Conservation (phyloP, 352 stramenopile species). For the Phytophthora litchii region DNA sequence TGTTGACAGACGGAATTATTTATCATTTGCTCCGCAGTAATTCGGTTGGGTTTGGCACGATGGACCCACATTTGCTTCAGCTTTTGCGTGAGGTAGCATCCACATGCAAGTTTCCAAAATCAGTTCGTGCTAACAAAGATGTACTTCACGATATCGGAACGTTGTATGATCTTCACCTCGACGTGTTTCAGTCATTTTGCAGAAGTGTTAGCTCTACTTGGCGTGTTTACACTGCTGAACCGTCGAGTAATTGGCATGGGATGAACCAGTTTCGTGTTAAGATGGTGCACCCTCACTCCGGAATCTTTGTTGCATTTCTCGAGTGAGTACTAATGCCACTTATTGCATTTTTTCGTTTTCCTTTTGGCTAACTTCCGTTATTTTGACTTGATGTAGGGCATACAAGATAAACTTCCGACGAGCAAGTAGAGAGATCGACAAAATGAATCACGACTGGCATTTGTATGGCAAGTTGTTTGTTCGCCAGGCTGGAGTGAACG, state of each 20-base stretch:
- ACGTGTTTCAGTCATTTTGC: constrained; percentile 75
- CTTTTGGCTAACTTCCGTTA: constrained; percentile 3
- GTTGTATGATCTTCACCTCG: constrained; percentile 68
- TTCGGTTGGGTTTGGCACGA: constrained; percentile 50
- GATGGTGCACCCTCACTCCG: constrained; percentile 60
- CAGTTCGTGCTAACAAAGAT: constrained; percentile 30
- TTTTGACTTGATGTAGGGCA: constrained; percentile 38
- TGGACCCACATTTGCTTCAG: constrained; percentile 53
- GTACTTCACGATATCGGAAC: constrained; percentile 23
- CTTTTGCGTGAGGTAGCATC: constrained; percentile 49
- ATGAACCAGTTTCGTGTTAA: constrained; percentile 52
- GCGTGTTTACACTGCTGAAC: constrained; percentile 26
- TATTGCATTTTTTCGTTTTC: background rate
- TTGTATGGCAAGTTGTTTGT: constrained; percentile 59
- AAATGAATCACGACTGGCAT: constrained; percentile 59
- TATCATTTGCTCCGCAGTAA: constrained; percentile 53
- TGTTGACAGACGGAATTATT: constrained; percentile 72
- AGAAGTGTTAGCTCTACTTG: constrained; percentile 50
- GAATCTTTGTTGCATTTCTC: constrained; percentile 71
- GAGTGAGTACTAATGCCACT: constrained; percentile 49
- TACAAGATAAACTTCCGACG: constrained; percentile 77
- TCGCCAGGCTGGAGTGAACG: constrained; percentile 30
- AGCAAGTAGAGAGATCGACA: constrained; percentile 59
- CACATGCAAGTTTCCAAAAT: constrained; percentile 43
- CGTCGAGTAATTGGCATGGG: constrained; percentile 20